Evolutionary conservation across 495 filamentous ascomycete genomes (phyloP).

Genomic region (Aspergillus homomorphus): DNA sequence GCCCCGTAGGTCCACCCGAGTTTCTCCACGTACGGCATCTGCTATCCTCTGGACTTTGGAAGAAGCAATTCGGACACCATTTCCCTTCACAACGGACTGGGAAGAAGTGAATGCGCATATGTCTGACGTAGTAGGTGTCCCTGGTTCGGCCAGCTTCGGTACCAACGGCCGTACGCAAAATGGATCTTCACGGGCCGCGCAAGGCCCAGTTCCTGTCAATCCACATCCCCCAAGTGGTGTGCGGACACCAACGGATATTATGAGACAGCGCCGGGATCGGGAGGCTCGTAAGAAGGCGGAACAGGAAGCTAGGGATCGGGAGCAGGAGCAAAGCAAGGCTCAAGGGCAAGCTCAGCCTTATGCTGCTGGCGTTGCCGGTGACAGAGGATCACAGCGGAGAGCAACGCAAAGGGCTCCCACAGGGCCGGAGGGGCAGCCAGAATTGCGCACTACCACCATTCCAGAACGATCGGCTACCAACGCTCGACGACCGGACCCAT

Average conservation of each 20-base stretch:
- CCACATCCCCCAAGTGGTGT: constrained; percentile 43
- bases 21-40: constrained; percentile 63
- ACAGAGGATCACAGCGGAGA: constrained; percentile 44
- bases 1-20: constrained; percentile 53
- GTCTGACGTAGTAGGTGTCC: constrained; percentile 72
- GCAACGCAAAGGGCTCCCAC: constrained; percentile 25
- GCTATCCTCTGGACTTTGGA: constrained; percentile 91
- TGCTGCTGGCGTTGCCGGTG: constrained; percentile 58
- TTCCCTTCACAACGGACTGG: constrained; percentile 78
- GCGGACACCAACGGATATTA: constrained; percentile 66
- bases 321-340: constrained; percentile 47
- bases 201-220: constrained; percentile 47
- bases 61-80: constrained; percentile 80
- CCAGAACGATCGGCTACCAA: constrained; percentile 13
- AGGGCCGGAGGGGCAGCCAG: constrained; percentile 26
- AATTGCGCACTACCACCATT: constrained; percentile 11
- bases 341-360: constrained; percentile 34
- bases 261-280: constrained; percentile 66
- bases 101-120: constrained; percentile 92
- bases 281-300: constrained; percentile 66
- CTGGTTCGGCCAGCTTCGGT: constrained; percentile 36
- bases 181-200: constrained; percentile 44
- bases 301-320: constrained; percentile 44
- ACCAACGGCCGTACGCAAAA: constrained; percentile 48
- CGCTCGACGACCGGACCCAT: constrained; percentile 15